These are phyloP conservation scores for Kodamaea nitidulidarum DNA, from an alignment of 805 yeast genomes.

Conservation along the genomic window DNA sequence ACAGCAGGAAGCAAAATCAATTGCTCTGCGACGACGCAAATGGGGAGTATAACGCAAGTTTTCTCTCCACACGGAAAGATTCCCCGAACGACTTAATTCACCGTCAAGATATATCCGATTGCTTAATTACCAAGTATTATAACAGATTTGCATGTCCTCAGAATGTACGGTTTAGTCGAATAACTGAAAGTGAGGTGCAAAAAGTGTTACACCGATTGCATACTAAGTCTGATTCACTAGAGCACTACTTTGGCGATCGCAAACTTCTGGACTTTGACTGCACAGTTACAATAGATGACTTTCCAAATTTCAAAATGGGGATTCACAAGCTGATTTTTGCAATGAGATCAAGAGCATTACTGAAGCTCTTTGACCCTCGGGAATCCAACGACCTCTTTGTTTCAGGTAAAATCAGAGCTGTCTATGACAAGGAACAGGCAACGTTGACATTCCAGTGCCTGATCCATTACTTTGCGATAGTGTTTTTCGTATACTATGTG, in stretches of 20 bases:
- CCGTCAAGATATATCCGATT: background rate
- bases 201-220: too few relatives aligned
- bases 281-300: slow-evolving; percentile 21
- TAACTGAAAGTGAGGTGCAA: too few relatives aligned
- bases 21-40: slow-evolving; percentile 30
- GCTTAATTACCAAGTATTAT: slow-evolving; percentile 1
- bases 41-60: slow-evolving; percentile 28
- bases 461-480: slow-evolving; percentile 34
- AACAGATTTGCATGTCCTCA: slow-evolving; percentile 1
- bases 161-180: background rate
- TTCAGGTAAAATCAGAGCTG: slow-evolving; percentile 23
- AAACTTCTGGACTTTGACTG: slow-evolving; percentile 33
- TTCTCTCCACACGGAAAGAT: slow-evolving; percentile 7
- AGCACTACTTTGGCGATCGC: background rate
- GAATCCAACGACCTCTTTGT: slow-evolving; percentile 17
- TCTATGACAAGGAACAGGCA: slow-evolving; percentile 13
- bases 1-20: slow-evolving; percentile 39
- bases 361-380: slow-evolving; percentile 19
- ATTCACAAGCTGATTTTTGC: slow-evolving; percentile 31
- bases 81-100: too few relatives aligned
- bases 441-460: slow-evolving; percentile 19
- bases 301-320: slow-evolving; percentile 27
- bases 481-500: slow-evolving; percentile 40
- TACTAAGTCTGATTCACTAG: too few relatives aligned
- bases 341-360: slow-evolving; percentile 27